These are phyloP conservation scores for Colletotrichum kahawae DNA, from an alignment of 2,329 filamentous ascomycete species.

Conservation along the genomic window DNA sequence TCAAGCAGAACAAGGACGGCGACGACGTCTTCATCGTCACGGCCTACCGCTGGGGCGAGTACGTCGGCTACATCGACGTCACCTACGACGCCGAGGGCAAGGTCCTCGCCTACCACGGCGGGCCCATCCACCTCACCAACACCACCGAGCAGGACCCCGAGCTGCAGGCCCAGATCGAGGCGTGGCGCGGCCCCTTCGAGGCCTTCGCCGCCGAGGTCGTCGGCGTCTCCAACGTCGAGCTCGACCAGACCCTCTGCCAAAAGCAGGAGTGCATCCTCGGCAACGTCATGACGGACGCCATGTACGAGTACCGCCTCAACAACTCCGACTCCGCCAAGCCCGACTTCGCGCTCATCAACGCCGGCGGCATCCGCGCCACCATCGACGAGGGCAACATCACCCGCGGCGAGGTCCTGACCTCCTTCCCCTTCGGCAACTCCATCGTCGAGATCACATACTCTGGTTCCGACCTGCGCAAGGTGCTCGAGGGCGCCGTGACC, in stretches of 20 bases:
- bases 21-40: constrained; percentile 74
- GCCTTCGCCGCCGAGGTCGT: constrained; percentile 62
- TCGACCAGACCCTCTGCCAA: constrained; percentile 66
- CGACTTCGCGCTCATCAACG: constrained; percentile 67
- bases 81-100: constrained; percentile 66
- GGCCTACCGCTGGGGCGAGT: constrained; percentile 72
- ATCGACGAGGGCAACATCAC: constrained; percentile 67
- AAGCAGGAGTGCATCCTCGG: constrained; percentile 62
- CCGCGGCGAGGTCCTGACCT: constrained; percentile 65
- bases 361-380: constrained; percentile 66
- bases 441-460: constrained; percentile 61
- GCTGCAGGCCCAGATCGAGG: constrained; percentile 62
- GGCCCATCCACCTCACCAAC: constrained; percentile 69
- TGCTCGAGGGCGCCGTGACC: constrained; percentile 64
- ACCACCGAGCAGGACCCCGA: constrained; percentile 59
- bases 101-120: constrained; percentile 67
- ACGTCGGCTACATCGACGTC: constrained; percentile 70
- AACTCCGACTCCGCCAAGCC: constrained; percentile 44
- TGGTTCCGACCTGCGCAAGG: constrained; percentile 59
- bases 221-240: constrained; percentile 56
- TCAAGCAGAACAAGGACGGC: constrained; percentile 63
- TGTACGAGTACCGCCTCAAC: constrained; percentile 64
- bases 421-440: constrained; percentile 71
- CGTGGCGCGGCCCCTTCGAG: constrained; percentile 67
- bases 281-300: constrained; percentile 62